Evolutionary conservation across 192 early-diverging fungal genomes (phyloP).

Genomic region (Phlyctochytrium bullatum): DNA sequence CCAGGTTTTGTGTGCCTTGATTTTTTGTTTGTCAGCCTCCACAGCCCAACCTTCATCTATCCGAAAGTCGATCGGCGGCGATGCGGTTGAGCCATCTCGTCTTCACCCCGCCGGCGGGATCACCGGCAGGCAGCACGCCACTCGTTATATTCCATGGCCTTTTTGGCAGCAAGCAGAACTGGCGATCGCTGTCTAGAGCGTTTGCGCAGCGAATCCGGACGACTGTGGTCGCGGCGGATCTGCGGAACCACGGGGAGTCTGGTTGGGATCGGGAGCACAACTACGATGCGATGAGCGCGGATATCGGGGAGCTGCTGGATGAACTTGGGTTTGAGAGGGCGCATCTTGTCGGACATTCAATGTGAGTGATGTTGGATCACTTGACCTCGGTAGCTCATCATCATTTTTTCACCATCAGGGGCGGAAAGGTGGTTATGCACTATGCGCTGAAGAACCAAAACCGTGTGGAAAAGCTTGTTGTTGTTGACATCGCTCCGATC

Average conservation of each 20-base stretch:
- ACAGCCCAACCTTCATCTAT: neutral
- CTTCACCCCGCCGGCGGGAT: neutral
- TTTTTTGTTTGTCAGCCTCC: neutral
- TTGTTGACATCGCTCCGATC: conserved; percentile 51
- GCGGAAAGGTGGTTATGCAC: conserved; percentile 47
- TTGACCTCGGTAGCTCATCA: neutral
- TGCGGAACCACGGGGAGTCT: conserved; percentile 94
- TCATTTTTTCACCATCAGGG: conserved; percentile 19
- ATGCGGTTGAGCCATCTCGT: neutral
- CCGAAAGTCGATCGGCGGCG: no score
- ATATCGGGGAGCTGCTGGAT: conserved; percentile 69
- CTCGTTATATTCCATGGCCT: conserved; percentile 79
- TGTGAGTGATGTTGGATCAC: conserved; percentile 41
- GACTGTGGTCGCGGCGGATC: conserved; percentile 72
- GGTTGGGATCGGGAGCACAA: conserved; percentile 63
- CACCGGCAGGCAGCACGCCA: conserved; percentile 10
- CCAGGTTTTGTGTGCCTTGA: no score
- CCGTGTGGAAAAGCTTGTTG: conserved; percentile 33
- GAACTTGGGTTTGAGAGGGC: conserved; percentile 55
- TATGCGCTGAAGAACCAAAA: conserved; percentile 26
- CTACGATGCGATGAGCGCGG: conserved; percentile 76
- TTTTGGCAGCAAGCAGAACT: conserved; percentile 77
- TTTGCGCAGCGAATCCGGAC: conserved; percentile 62
- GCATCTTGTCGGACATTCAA: conserved; percentile 84
- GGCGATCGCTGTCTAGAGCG: conserved; percentile 68